A percentile compares a stretch with the other conserved stretches of the same genome.
These are phyloP conservation scores for Annona cherimola DNA, from an alignment of 164 flowering plant species.

Conservation along the genomic window DNA sequence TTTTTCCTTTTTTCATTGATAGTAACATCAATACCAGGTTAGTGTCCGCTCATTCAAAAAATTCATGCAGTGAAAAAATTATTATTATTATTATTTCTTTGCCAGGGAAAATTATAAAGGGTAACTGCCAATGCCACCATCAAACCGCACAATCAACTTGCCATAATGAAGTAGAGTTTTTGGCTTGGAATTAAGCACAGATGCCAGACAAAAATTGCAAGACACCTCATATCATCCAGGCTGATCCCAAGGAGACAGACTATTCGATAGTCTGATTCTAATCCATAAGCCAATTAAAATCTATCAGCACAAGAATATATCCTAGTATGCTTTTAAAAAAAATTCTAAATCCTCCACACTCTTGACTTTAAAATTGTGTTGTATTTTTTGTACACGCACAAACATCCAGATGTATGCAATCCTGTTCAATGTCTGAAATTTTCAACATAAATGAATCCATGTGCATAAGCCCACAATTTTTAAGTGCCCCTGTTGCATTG, in stretches of 20 bases:
- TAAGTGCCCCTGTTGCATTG: too few species aligned
- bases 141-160: background rate
- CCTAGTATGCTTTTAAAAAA: too few species aligned
- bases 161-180: background rate
- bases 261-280: too few species aligned
- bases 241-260: too few species aligned
- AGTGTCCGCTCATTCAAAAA: background rate
- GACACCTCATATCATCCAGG: too few species aligned
- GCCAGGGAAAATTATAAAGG: background rate
- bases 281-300: too few species aligned
- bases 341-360: too few species aligned
- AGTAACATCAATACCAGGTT: background rate
- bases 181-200: background rate
- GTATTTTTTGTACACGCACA: background rate
- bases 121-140: background rate
- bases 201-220: too few species aligned
- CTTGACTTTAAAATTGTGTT: too few species aligned
- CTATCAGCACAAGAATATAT: too few species aligned
- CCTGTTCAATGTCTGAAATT: background rate
- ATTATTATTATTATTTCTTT: background rate
- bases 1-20: background rate
- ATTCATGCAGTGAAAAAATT: background rate
- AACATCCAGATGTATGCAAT: background rate
- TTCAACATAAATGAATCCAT: background rate
- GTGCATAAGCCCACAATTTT: background rate